Evolutionary conservation across 2,329 filamentous ascomycete genomes (phyloP).

Genomic region (Cercospora sesami): DNA sequence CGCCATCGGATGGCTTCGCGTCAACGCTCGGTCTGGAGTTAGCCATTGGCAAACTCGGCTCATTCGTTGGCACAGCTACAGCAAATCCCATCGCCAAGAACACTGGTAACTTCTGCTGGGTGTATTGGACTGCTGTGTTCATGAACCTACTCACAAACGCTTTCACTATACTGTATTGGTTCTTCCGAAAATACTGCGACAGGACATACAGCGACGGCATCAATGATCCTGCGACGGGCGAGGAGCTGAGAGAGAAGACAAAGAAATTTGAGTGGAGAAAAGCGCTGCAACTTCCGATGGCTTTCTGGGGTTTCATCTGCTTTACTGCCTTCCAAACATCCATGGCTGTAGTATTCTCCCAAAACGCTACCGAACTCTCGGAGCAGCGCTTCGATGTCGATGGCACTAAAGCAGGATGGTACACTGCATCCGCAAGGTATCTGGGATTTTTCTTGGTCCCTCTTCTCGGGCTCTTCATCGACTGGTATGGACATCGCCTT

Average conservation of each 20-base stretch:
- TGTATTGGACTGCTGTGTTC: constrained; percentile 62
- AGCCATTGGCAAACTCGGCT: constrained; percentile 61
- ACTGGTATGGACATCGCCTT: constrained; percentile 57
- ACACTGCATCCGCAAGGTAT: constrained; percentile 59
- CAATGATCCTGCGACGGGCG: constrained; percentile 58
- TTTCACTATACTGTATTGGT: constrained; percentile 55
- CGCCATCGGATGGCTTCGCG: constrained; percentile 62
- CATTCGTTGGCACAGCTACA: constrained; percentile 61
- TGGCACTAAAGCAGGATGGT: constrained; percentile 60
- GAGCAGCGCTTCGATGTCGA: constrained; percentile 60
- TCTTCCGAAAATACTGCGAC: constrained; percentile 56
- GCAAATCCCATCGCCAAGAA: constrained; percentile 61
- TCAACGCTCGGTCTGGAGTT: constrained; percentile 62
- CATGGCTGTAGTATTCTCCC: constrained; percentile 55
- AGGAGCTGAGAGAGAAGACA: constrained; percentile 60
- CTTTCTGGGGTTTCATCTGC: constrained; percentile 57
- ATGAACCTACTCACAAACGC: constrained; percentile 65
- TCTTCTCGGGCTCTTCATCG: constrained; percentile 57
- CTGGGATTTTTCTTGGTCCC: constrained; percentile 61
- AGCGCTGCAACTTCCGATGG: constrained; percentile 60
- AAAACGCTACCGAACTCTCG: constrained; percentile 62
- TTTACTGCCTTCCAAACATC: constrained; percentile 62
- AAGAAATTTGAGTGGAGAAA: constrained; percentile 59
- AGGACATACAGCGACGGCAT: constrained; percentile 49
- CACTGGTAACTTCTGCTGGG: constrained; percentile 62